These are phyloP conservation scores for Pseudogymnoascus sp. DNA, from an alignment of 2,329 filamentous ascomycete species.

Conservation along the genomic window DNA sequence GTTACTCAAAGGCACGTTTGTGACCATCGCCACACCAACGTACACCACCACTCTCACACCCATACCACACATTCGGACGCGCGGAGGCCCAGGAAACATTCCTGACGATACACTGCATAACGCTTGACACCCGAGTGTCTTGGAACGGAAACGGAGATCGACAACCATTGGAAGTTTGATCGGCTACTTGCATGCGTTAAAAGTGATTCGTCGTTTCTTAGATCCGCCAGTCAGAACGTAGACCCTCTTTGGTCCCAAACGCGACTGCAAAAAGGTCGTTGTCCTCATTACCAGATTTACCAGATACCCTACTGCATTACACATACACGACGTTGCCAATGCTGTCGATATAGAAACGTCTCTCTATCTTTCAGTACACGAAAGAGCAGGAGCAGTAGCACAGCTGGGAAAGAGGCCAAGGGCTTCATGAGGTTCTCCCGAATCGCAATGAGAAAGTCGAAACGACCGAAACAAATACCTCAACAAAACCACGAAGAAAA, in stretches of 20 bases:
- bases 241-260: neutral
- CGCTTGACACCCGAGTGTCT: neutral
- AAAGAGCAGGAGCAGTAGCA: neutral
- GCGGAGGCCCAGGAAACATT: neutral
- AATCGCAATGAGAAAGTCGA: conserved; percentile 29
- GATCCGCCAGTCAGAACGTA: neutral
- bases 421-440: conserved; percentile 26
- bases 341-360: neutral
- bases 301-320: neutral
- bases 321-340: neutral
- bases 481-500: conserved; percentile 22
- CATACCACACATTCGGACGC: neutral
- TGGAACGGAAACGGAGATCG: conserved; percentile 1
- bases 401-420: neutral
- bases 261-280: neutral
- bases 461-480: conserved; percentile 26
- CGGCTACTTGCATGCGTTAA: neutral
- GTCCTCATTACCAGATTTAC: neutral
- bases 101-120: neutral
- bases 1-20: neutral
- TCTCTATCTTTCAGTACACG: neutral
- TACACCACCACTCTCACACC: neutral
- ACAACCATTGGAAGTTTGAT: neutral
- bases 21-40: neutral
- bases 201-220: neutral